Base-by-base conservation (phyloP, 2,329 filamentous ascomycete species). In the Trichothecium sympodiale region DNA sequence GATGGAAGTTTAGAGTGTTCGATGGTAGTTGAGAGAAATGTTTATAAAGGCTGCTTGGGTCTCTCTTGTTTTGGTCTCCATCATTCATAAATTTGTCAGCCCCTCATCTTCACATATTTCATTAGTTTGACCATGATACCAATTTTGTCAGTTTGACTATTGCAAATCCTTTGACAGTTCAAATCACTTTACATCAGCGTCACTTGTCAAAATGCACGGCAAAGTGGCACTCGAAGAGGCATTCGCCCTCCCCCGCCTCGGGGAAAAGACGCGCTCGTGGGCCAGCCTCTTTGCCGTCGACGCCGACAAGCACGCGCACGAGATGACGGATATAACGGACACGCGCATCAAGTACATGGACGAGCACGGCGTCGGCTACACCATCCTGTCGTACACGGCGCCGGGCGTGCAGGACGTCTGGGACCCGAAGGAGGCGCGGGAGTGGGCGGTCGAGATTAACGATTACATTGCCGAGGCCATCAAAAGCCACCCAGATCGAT, bases 171-270 rank as follows among this genome's bases (percentile, higher is more conserved):
- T n/a, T n/a, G n/a, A n/a, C n/a, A n/a, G n/a, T n/a, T n/a, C n/a
- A n/a, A n/a, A n/a, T 10, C 20, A 10, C 20, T 25, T 10, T 25
- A n/a, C 20, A 25, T 25, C 10, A 25, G 20, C 20, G 6, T 10
- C 20, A 6, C 10, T 25, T 10, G 10, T 10, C 20, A 25, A 25
- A 25, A 25, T 25, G 20, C 10, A 25, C n/a, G 74, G 75, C 40
- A 79, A 80, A 43, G 64, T 79, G 39, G 69, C 69, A 10, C 60
- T 79, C 16, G 74, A 79, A 51, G 74, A 79, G 55, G 72, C 73
- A 12, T 78, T 77, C 42, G 69, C 67, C 41, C 61, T 77, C 6
- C 72, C 76, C 31, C 65, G 72, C 25, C 64, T 77, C 41, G 60
- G 67, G 31, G 70, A 77, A 42, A 69, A 69, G 52, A 74, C 70